phyloP scores from a whole-genome alignment of 495 filamentous ascomycete genomes.

The Aspergillus wentii region DNA sequence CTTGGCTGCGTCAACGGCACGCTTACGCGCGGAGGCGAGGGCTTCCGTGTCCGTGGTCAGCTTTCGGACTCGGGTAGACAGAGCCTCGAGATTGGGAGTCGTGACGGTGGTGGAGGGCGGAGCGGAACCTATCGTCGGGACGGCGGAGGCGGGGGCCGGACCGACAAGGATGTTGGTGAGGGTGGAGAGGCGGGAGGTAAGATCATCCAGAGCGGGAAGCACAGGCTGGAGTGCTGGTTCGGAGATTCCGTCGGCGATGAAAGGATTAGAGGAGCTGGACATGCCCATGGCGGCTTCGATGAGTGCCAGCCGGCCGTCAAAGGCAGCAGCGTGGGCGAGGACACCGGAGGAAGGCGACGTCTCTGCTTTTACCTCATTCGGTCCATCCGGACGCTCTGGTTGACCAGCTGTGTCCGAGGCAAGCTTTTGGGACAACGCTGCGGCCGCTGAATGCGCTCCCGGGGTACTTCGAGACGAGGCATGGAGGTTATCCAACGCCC shows the following conservation, averaged over 20 bases:
- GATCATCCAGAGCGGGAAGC: slow-evolving; percentile 68
- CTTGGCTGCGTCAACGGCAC: slow-evolving; percentile 66
- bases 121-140: slow-evolving; percentile 13
- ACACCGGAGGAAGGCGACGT: slow-evolving; percentile 55
- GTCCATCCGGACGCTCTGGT: slow-evolving; percentile 1
- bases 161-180: slow-evolving; percentile 41
- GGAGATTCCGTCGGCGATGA: slow-evolving; percentile 52
- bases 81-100: slow-evolving; percentile 59
- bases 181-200: slow-evolving; percentile 39
- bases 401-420: slow-evolving; percentile 9
- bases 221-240: slow-evolving; percentile 70
- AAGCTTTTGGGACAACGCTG: slow-evolving; percentile 30
- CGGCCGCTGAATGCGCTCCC: slow-evolving; percentile 31
- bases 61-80: slow-evolving; percentile 66
- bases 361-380: slow-evolving; percentile 4
- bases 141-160: slow-evolving; percentile 26
- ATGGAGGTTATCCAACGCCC: slow-evolving; percentile 53
- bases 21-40: slow-evolving; percentile 65
- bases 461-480: slow-evolving; percentile 33
- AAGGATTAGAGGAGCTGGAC: slow-evolving; percentile 59
- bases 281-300: slow-evolving; percentile 83
- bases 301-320: slow-evolving; percentile 71
- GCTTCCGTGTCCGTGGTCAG: slow-evolving; percentile 75
- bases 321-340: slow-evolving; percentile 78
- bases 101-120: slow-evolving; percentile 21